A percentile compares a stretch with the other conserved stretches of the same genome.
phyloP scores from a whole-genome alignment of 305 asterid species.

The Fraxinus nigra region DNA sequence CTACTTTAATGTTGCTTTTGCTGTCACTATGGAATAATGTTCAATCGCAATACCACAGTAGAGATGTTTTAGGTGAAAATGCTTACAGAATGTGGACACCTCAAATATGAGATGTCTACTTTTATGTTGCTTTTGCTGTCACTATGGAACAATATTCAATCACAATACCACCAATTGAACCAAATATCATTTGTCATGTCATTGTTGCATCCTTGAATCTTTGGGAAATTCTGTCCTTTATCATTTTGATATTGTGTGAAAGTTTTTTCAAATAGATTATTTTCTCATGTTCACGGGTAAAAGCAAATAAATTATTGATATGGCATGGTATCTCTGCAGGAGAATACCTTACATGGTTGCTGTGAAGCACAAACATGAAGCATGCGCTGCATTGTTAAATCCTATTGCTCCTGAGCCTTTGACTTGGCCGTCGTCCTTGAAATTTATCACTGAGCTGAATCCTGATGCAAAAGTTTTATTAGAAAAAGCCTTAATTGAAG shows the following conservation, averaged over 20 bases:
- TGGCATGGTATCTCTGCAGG: constrained; percentile 40
- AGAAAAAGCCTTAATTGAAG: constrained; percentile 70
- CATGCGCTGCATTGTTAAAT: constrained; percentile 73
- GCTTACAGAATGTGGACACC: not conserved
- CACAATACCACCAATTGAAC: not conserved
- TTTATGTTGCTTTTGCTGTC: not conserved
- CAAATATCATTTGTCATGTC: not conserved
- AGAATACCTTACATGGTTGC: constrained; percentile 77
- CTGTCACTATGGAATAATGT: not conserved
- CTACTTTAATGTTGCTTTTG: not conserved
- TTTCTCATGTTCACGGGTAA: not conserved
- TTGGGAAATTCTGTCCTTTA: not conserved
- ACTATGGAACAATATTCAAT: not conserved
- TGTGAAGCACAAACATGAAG: constrained; percentile 59
- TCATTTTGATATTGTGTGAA: not conserved
- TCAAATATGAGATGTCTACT: not conserved
- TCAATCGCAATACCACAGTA: not conserved
- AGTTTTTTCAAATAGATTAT: not conserved
- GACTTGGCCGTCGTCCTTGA: constrained; percentile 80
- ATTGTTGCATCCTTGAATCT: not conserved
- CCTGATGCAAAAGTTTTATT: constrained; percentile 68
- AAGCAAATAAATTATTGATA: constrained; percentile 3
- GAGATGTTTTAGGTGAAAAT: not conserved
- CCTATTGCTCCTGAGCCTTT: constrained; percentile 86
- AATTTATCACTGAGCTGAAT: constrained; percentile 73